Evolutionary conservation across 805 yeast genomes (phyloP), one percentile per base, ranked within the genome.

Genomic region (Saccharomycopsis sp.): DNA sequence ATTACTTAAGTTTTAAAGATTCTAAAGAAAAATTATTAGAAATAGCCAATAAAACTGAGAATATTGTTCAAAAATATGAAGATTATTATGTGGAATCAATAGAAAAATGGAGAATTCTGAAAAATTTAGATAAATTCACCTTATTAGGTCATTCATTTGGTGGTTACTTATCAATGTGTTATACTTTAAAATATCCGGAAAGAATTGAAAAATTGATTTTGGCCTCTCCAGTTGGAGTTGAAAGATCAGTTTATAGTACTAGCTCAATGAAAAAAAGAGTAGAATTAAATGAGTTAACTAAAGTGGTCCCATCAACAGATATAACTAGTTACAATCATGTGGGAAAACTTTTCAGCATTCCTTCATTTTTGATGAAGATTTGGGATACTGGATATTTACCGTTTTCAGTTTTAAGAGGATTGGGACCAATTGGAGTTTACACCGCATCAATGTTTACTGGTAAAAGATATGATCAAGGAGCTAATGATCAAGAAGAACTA

Each of bases 141-240:
- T 53, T 84, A 12, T 60, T 83, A 17, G 89, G 86, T 1, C 94
- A 84, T 56, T 82, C 94, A 0, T 75, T 74, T 48, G 94, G 94
- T 25, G 92, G 86, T 0, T 78, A 80, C 50, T 61, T 85, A 60
- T 71, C 84, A 0, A 71, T 72, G 36, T 70, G 77, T 5, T 83
- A 79, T 54, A 66, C 82, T 2, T 52, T 75, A 32, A 71, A 63
- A 45, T 67, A 78, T 50, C 85, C 87, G 0, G 54, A 69, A 0
- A 54, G 64, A 3, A 64, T 84, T 5, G 58, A 66, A 13, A 69
- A 70, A 44, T 58, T 84, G 48, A 63, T 80, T 2, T 60, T 83
- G 19, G 69, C 79, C 3, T 76, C 86, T 10, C 94, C 94, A 0
- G 82, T 80, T 1, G 94, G 94, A 0, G 75, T 83, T 15, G 94